phyloP scores from a whole-genome alignment of 352 stramenopile genomes.

The Pythium volutum region DNA sequence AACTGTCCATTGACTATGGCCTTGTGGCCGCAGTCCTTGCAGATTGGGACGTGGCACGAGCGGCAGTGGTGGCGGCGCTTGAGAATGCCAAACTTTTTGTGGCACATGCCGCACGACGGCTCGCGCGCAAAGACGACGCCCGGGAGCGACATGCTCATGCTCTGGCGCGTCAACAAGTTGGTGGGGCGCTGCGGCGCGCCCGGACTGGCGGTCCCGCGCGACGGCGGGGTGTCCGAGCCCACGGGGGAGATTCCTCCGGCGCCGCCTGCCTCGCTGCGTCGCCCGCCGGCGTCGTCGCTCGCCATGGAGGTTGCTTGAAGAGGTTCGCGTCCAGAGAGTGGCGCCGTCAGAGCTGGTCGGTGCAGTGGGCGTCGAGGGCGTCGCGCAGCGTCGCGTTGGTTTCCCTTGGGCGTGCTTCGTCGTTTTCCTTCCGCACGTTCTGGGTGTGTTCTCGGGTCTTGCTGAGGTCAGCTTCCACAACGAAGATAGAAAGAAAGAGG shows the following conservation, averaged over 20 bases:
- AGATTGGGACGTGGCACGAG: constrained; percentile 78
- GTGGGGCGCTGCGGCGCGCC: constrained; percentile 21
- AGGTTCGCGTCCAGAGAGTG: too few relatives aligned
- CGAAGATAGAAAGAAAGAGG: constrained; percentile 13
- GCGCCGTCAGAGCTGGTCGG: not conserved
- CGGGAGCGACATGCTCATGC: constrained; percentile 29
- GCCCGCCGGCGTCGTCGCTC: constrained; percentile 20
- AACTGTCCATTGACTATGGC: constrained; percentile 59
- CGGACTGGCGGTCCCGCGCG: constrained; percentile 8
- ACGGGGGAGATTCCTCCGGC: constrained; percentile 6
- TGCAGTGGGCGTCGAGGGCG: not conserved
- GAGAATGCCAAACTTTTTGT: constrained; percentile 78
- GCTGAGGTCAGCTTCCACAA: constrained; percentile 7
- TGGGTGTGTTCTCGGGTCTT: constrained; percentile 12
- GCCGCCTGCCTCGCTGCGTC: constrained; percentile 12
- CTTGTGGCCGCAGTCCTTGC: constrained; percentile 82
- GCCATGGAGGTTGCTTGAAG: constrained; percentile 5
- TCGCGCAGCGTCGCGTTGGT: constrained; percentile 2
- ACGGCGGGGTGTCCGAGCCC: constrained; percentile 13
- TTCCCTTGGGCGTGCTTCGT: constrained; percentile 7
- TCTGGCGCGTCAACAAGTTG: constrained; percentile 17
- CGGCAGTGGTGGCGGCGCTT: constrained; percentile 83
- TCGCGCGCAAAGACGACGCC: constrained; percentile 67
- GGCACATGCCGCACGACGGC: constrained; percentile 68
- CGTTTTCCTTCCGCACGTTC: constrained; percentile 11